Evolutionary conservation across 2,329 filamentous ascomycete genomes (phyloP).

Genomic region (Ceratocystis diversiconidia): DNA sequence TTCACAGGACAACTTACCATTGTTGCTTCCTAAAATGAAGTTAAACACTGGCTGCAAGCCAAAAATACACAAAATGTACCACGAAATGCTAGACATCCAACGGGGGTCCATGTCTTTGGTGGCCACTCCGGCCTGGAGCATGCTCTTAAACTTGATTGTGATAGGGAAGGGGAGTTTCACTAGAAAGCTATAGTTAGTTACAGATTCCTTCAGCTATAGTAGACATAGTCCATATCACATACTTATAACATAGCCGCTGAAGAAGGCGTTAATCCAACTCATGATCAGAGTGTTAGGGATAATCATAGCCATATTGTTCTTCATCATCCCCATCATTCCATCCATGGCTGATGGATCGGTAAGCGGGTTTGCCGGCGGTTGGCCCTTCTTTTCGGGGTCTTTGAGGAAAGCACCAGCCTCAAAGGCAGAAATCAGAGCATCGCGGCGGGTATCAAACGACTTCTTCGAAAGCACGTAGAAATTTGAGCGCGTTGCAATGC

Average conservation of each 20-base stretch:
- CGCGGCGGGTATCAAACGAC: constrained; percentile 68
- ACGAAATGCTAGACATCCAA: constrained; percentile 97
- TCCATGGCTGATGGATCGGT: constrained; percentile 94
- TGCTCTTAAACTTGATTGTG: constrained; percentile 98
- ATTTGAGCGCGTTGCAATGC: constrained; percentile 72
- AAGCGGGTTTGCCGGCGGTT: constrained; percentile 86
- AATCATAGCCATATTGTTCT: constrained; percentile 99
- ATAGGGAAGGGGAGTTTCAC: constrained; percentile 96
- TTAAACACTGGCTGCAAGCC: constrained; percentile 94
- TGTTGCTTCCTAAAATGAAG: constrained; percentile 89
- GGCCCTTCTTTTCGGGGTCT: constrained; percentile 70
- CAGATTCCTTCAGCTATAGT: not conserved
- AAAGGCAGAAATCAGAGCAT: constrained; percentile 64
- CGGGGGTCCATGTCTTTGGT: constrained; percentile 92
- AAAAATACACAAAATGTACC: constrained; percentile 97
- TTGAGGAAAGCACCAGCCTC: constrained; percentile 81
- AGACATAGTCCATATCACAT: constrained; percentile 21
- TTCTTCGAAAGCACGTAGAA: constrained; percentile 62
- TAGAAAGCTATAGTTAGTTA: constrained; percentile 21
- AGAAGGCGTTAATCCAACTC: constrained; percentile 99
- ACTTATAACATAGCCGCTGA: constrained; percentile 96
- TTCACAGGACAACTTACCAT: constrained; percentile 45
- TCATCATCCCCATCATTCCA: constrained; percentile 99
- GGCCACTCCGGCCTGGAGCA: constrained; percentile 93
- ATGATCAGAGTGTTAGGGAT: constrained; percentile 97